phyloP scores from a whole-genome alignment of 164 flowering plant species.

The Vitis labrusca region DNA sequence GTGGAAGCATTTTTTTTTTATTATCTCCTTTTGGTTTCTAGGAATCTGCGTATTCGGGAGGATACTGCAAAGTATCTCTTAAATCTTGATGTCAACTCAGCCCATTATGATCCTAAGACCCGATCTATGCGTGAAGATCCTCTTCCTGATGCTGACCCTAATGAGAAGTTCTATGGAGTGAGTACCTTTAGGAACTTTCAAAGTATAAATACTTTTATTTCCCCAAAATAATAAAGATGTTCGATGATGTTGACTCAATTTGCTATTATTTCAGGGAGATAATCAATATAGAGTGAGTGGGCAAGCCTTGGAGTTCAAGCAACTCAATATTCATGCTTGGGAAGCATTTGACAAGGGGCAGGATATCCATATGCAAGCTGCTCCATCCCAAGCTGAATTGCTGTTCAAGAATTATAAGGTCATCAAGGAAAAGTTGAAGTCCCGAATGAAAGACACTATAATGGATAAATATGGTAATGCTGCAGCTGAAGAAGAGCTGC shows the following conservation, averaged over 20 bases:
- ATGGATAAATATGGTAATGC: conserved; percentile 87
- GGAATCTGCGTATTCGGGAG: conserved; percentile 92
- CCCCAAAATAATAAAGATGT: no score
- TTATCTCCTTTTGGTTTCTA: conserved; percentile 30
- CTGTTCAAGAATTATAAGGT: conserved; percentile 57
- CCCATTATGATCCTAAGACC: conserved; percentile 90
- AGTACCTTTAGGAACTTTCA: conserved; percentile 18
- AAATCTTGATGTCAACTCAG: conserved; percentile 89
- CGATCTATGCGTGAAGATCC: conserved; percentile 97
- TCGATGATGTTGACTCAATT: neutral
- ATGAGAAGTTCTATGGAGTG: conserved; percentile 81
- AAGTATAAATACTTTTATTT: no score
- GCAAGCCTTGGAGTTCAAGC: conserved; percentile 83
- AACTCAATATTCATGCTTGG: conserved; percentile 70
- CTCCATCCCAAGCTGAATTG: conserved; percentile 87
- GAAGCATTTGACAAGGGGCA: conserved; percentile 89
- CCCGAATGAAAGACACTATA: conserved; percentile 52
- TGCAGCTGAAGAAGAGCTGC: conserved; percentile 63
- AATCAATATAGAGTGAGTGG: conserved; percentile 32
- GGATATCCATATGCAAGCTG: conserved; percentile 85
- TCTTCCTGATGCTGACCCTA: conserved; percentile 88
- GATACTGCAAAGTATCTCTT: conserved; percentile 89
- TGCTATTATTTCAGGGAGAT: conserved; percentile 22
- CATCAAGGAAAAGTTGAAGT: conserved; percentile 65
- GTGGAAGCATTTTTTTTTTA: no score